Evolutionary conservation across 192 early-diverging fungal genomes (phyloP), one percentile per base, ranked within the genome.

Genomic region (Umbelopsis ramanniana): DNA sequence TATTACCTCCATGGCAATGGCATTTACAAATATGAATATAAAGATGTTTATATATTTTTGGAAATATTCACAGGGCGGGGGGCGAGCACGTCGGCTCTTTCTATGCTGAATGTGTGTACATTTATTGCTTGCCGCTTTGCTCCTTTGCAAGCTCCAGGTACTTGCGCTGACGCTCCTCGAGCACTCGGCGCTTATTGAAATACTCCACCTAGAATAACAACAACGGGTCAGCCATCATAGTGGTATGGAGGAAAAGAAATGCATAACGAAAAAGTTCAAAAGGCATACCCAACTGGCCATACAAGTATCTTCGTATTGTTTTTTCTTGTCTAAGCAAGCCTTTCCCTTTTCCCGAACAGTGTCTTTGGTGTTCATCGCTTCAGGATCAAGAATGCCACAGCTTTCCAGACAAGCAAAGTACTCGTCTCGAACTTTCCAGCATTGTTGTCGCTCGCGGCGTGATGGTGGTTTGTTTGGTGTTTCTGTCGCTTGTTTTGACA

Each of bases 361-460:
- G 33, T 85, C 82, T 21, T 68, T 68, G 3, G 78, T 68, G 21
- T 86, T 87, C 5, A 81, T 78, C 21, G 74, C 66, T 1, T 72
- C 79, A 6, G 87, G 82, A 86, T 88, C 79, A 35, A 82, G 57
- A 73, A 97, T 86, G 6, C 81, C 80, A 67, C 87, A 76, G 19
- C 60, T 63, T 74, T 95, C 89, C 19, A 97, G 83, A 73, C 95
- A 97, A 46, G 76, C 79, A 72, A 91, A 94, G 76, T 92, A 95
- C 53, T 78, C 85, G 78, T 97, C 94, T 17, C 93, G 91, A 47
- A 86, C 81, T 17, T 83, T 84, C 88, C 94, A 95, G 84, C 95
- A 97, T 21, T 76, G 71, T 54, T 90, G 84, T 22, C 93, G 88
- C 72, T 89, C 85, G 33, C 69, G 53, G 46, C 91, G 82, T 19